phyloP scores from a whole-genome alignment of 768 basidiomycete species.

The Boletus reticulatus region DNA sequence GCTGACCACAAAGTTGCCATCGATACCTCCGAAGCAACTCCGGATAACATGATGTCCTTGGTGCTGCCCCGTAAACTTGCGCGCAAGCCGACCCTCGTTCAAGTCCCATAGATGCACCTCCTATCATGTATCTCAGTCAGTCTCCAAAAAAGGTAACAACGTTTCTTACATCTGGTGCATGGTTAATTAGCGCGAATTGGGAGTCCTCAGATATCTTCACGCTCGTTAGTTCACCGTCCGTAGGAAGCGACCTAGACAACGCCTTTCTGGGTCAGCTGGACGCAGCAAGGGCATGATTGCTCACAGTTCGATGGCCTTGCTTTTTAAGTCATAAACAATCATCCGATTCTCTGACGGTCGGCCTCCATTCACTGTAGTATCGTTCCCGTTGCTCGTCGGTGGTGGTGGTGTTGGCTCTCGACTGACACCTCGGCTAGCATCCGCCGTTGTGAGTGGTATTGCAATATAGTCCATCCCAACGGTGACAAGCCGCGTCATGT shows the following conservation, averaged over 20 bases:
- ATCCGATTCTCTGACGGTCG: slow-evolving; percentile 56
- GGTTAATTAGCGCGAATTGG: slow-evolving; percentile 81
- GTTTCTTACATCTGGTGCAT: slow-evolving; percentile 75
- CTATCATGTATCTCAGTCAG: slow-evolving; percentile 39
- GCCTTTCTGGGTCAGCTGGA: slow-evolving; percentile 6
- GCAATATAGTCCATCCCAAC: slow-evolving; percentile 62
- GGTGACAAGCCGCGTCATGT: slow-evolving; percentile 80
- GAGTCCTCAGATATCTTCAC: slow-evolving; percentile 86
- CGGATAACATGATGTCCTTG: slow-evolving; percentile 85
- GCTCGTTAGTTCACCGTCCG: slow-evolving; percentile 84
- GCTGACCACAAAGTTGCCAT: slow-evolving; percentile 86
- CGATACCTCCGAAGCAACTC: slow-evolving; percentile 90
- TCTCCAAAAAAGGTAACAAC: background rate
- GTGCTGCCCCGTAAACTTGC: slow-evolving; percentile 83
- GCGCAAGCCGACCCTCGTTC: slow-evolving; percentile 60
- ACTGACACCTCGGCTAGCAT: slow-evolving; percentile 27
- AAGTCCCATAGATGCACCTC: slow-evolving; percentile 91
- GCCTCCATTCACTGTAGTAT: slow-evolving; percentile 31
- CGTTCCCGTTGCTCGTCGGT: slow-evolving; percentile 30
- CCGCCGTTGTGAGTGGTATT: slow-evolving; percentile 15
- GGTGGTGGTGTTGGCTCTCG: slow-evolving; percentile 37
- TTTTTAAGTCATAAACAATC: slow-evolving; percentile 73
- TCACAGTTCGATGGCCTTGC: slow-evolving; percentile 67
- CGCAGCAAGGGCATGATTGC: slow-evolving; percentile 29
- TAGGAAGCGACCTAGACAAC: slow-evolving; percentile 51